Base-by-base conservation (phyloP, 1,139 yeast genomes). In the Pichia sp. region DNA sequence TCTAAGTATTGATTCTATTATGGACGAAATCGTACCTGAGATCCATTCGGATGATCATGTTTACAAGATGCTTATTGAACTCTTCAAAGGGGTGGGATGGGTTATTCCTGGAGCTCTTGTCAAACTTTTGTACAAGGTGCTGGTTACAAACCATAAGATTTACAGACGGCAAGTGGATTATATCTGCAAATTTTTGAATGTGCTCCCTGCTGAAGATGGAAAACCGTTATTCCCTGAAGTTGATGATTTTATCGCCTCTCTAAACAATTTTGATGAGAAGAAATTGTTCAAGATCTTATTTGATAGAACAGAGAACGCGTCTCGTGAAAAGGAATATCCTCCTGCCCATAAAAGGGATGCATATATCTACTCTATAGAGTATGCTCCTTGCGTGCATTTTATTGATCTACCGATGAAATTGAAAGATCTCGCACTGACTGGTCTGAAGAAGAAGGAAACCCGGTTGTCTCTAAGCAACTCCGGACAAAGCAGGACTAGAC, bases 401-500 rank as follows among this genome's bases (percentile, higher is more conserved):
- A 36, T 45, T 16, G 38, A 40, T 7, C 38, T 54, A 20, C 57
- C 58, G 3, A 31, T 27, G n/a, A 50, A 45, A 29, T 35, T 54
- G 23, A 40, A 47, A 17, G 56, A 52, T 24, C 36, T 49, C 21
- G 37, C 49, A 14, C 4, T 38, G 6, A 10, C 14, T 10, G 34
- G 32, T 35, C 19, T 23, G 29, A 46, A 42, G 21, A 14, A 30
- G 15, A 31, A 27, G 6, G 21, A 27, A 9, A 13, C 18, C n/a
- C 11, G 21, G n/a, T 12, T 24, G 11, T 26, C 22, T 15, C 22
- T 19, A 17, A 22, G 21, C 16, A 25, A 34, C 16, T 24, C 22
- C 11, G 37, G 29, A 12, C 23, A n/a, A 22, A 24, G 28, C 10
- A 17, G 21, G 24, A 38, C 23, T 42, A 44, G 30, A 35, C 34